phyloP scores from a whole-genome alignment of 2,329 filamentous ascomycete species.

The Fusarium poae region DNA sequence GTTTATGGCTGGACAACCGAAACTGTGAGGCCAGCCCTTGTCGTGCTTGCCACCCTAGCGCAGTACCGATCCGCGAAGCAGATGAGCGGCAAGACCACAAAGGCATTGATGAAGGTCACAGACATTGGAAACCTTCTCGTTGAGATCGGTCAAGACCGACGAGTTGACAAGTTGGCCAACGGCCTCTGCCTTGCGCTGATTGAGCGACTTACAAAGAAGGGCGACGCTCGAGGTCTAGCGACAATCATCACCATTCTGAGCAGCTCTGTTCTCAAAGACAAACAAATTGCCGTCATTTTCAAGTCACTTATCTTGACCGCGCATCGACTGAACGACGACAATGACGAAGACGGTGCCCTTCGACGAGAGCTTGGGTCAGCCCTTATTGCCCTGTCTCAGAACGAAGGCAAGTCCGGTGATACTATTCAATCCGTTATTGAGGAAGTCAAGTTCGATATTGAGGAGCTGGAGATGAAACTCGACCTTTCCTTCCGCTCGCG shows the following conservation, averaged over 20 bases:
- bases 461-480: constrained; percentile 80
- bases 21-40: constrained; percentile 78
- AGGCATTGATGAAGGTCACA: constrained; percentile 73
- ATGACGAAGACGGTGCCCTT: constrained; percentile 66
- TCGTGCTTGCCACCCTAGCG: constrained; percentile 84
- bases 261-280: constrained; percentile 70
- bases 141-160: constrained; percentile 73
- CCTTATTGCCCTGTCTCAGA: constrained; percentile 75
- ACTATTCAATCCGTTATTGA: constrained; percentile 76
- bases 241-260: constrained; percentile 73
- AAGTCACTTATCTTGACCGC: constrained; percentile 73
- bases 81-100: constrained; percentile 77
- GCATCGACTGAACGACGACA: constrained; percentile 67
- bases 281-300: constrained; percentile 74
- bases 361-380: constrained; percentile 74
- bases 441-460: constrained; percentile 77
- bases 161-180: constrained; percentile 78
- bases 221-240: constrained; percentile 67
- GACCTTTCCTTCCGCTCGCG: constrained; percentile 75
- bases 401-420: constrained; percentile 68
- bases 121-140: constrained; percentile 71
- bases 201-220: constrained; percentile 71
- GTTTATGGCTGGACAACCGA: constrained; percentile 81
- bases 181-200: constrained; percentile 77
- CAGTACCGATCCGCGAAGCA: constrained; percentile 80